phyloP scores from a whole-genome alignment of 495 filamentous ascomycete species.

The Pyronema domesticum region DNA sequence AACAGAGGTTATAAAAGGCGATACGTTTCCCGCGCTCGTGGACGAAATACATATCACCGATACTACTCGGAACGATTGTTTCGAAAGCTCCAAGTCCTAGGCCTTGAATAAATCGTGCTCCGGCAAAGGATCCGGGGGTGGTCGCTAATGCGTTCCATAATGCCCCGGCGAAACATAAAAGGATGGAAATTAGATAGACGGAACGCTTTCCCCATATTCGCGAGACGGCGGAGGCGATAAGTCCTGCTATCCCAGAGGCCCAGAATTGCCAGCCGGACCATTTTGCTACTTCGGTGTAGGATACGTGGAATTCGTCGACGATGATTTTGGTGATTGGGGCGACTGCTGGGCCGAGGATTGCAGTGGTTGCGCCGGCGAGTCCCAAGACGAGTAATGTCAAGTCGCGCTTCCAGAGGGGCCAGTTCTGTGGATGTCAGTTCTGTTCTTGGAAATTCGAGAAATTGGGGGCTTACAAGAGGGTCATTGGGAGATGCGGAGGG shows the following conservation, averaged over 20 bases:
- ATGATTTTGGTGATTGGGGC: slow-evolving; percentile 25
- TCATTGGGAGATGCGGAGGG: slow-evolving; percentile 39
- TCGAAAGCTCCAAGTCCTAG: slow-evolving; percentile 43
- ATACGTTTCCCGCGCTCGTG: slow-evolving; percentile 48
- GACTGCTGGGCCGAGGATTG: slow-evolving; percentile 24
- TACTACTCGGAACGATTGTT: slow-evolving; percentile 37
- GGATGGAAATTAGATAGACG: slow-evolving; percentile 39
- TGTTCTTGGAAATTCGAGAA: background rate
- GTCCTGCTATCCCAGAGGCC: slow-evolving; percentile 36
- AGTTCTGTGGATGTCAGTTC: slow-evolving; percentile 27
- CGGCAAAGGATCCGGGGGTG: slow-evolving; percentile 40
- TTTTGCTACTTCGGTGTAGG: slow-evolving; percentile 27
- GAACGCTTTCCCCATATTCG: slow-evolving; percentile 48
- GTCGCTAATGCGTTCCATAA: slow-evolving; percentile 44
- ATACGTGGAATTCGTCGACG: slow-evolving; percentile 29
- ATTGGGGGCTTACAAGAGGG: slow-evolving; percentile 28
- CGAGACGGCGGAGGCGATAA: slow-evolving; percentile 45
- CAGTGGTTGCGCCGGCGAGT: slow-evolving; percentile 30
- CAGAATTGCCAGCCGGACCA: slow-evolving; percentile 34
- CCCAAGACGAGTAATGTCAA: slow-evolving; percentile 36
- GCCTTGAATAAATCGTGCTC: slow-evolving; percentile 29
- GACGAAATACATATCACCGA: slow-evolving; percentile 44
- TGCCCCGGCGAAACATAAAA: slow-evolving; percentile 40
- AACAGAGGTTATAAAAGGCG: slow-evolving; percentile 46
- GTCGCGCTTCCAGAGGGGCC: slow-evolving; percentile 38